phyloP scores from a whole-genome alignment of 2,329 filamentous ascomycete genomes.

The Beauveria rudraprayagi region DNA sequence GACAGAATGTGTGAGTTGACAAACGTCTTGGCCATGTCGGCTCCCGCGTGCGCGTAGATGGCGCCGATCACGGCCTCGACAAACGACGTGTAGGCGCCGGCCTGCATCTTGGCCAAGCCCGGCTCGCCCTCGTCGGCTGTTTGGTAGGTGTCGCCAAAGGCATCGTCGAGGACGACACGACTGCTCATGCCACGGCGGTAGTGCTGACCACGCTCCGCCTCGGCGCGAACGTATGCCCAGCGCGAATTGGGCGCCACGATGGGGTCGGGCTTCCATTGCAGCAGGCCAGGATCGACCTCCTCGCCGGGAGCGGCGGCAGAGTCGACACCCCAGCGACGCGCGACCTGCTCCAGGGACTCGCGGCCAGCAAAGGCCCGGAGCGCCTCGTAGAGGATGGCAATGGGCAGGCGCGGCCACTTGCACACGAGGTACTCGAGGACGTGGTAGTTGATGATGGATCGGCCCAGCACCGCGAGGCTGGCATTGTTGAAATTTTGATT shows the following conservation, averaged over 20 bases:
- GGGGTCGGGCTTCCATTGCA: slow-evolving; percentile 63
- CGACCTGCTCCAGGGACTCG: slow-evolving; percentile 63
- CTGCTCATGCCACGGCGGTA: slow-evolving; percentile 64
- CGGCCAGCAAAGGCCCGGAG: slow-evolving; percentile 77
- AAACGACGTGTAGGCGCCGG: slow-evolving; percentile 64
- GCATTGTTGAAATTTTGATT: slow-evolving; percentile 81
- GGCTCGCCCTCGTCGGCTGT: slow-evolving; percentile 23
- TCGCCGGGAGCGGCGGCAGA: slow-evolving; percentile 75
- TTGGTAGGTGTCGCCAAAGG: slow-evolving; percentile 61
- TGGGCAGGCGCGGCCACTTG: slow-evolving; percentile 84
- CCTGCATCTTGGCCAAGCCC: slow-evolving; percentile 60
- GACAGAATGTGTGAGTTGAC: slow-evolving; percentile 77
- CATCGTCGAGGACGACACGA: slow-evolving; percentile 72
- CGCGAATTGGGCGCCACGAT: slow-evolving; percentile 37
- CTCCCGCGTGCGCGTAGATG: slow-evolving; percentile 77
- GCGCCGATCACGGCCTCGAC: slow-evolving; percentile 78
- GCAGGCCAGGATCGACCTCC: slow-evolving; percentile 83
- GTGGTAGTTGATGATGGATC: slow-evolving; percentile 80
- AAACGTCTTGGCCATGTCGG: slow-evolving; percentile 71
- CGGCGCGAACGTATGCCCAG: slow-evolving; percentile 45
- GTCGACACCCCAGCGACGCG: slow-evolving; percentile 87
- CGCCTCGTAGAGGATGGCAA: slow-evolving; percentile 77
- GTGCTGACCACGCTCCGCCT: slow-evolving; percentile 36
- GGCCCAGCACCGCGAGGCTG: slow-evolving; percentile 72
- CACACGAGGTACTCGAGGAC: slow-evolving; percentile 80